Conservation (phyloP, 768 basidiomycete genomes). For the Mycena vitilis region DNA sequence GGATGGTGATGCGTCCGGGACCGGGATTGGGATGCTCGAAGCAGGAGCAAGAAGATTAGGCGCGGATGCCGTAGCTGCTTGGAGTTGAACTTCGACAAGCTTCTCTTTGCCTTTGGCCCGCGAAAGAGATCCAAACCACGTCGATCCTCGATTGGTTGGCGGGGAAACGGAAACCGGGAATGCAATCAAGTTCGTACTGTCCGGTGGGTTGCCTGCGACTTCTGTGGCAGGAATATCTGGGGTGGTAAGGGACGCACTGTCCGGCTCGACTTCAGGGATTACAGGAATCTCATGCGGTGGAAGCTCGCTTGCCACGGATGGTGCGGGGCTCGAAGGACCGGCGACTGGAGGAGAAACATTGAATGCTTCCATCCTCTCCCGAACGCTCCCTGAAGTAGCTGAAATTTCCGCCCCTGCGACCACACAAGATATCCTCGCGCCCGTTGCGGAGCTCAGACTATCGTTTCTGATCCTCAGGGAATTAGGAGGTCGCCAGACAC, state of each 20-base stretch:
- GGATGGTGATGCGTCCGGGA: conserved; percentile 20
- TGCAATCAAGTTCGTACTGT: conserved; percentile 19
- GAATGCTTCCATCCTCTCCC: conserved; percentile 34
- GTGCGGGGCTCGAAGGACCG: conserved; percentile 28
- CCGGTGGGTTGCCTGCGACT: background rate
- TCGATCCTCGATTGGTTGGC: conserved; percentile 29
- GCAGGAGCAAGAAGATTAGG: conserved; percentile 31
- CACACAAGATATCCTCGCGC: conserved; percentile 21
- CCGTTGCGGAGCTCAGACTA: conserved; percentile 28
- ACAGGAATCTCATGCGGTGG: conserved; percentile 26
- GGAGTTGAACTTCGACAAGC: conserved; percentile 36
- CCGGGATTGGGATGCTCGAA: conserved; percentile 28
- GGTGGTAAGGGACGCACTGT: conserved; percentile 6
- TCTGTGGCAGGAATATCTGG: background rate
- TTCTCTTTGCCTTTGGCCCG: conserved; percentile 43
- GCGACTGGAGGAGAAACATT: conserved; percentile 24
- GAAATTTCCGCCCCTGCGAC: conserved; percentile 30
- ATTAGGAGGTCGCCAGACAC: conserved; percentile 34
- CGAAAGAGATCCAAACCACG: conserved; percentile 51
- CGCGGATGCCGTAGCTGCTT: conserved; percentile 26
- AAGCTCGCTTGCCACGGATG: conserved; percentile 16
- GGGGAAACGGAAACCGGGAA: conserved; percentile 35
- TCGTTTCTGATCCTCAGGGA: conserved; percentile 26
- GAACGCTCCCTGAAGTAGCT: conserved; percentile 19
- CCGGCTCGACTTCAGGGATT: conserved; percentile 31